Base-by-base conservation (phyloP, 2,329 filamentous ascomycete genomes). In the Diaporthe caulivora region DNA sequence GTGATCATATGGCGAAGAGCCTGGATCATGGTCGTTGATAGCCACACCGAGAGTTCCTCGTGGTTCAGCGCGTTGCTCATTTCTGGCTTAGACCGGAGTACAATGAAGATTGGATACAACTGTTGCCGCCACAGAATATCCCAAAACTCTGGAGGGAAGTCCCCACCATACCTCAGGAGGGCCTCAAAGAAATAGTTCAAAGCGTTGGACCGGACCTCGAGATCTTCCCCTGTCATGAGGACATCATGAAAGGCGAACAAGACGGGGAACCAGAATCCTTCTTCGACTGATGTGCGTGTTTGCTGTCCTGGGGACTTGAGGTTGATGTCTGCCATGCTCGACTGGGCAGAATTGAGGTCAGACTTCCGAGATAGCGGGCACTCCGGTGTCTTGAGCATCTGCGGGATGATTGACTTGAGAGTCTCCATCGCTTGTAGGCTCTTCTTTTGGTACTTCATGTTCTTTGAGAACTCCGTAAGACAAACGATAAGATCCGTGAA, bases 11-110 rank as follows among this genome's bases (percentile, higher is more conserved):
- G 98, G 74, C 97, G 92, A 71, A 99, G 86, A 2, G 97, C 97
- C 82, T 99, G 97, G 53, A 99, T 99, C 94, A 99, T 98, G 11
- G 97, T 99, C 0, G 97, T 99, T 0, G 97, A 98, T 31, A 99
- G 88, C 97, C 97, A 99, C 2, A 99, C 97, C 0, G 97, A 98
- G 26, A 98, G 88, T 80, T 99, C 97, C 83, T 99, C 97, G 79
- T 98, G 95, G 79, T 96, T 98, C 47, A 96, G 90, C 18, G 96
- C 95, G 80, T 98, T 98, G 34, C 93, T 93, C 93, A 98, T 97
- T 82, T 99, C 97, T 0, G 96, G 97, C 76, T 97, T 95, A 24
- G 97, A 98, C 77, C 97, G 95, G 55, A 99, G 85, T 2, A 99
- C 97, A 89, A 98, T 95, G 85, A 99, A 99, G 77, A 99, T 99